Percentiles rank a stretch among this genome's conserved stretches.
Evolutionary conservation across 1,284 basidiomycete genomes (phyloP).

Genomic region (Gymnopus androsaceus): DNA sequence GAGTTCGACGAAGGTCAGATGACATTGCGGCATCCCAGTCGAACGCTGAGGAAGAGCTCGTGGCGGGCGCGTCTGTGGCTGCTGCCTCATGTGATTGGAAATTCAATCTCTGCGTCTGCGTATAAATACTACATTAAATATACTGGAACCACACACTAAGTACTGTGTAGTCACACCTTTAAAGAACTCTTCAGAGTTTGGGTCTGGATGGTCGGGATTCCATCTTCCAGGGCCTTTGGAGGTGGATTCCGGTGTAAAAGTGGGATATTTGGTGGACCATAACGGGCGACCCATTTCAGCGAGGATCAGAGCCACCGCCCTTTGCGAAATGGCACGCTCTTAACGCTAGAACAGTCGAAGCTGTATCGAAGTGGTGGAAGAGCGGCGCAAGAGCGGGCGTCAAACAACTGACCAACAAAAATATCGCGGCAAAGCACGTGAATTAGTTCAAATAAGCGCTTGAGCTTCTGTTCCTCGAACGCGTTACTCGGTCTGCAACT

Average conservation of each 20-base stretch:
- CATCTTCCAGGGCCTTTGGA: slow-evolving; percentile 45
- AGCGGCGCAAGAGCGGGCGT: too few relatives aligned
- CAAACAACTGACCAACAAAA: too few relatives aligned
- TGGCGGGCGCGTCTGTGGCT: background rate
- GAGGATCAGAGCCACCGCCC: background rate
- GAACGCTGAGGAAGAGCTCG: background rate
- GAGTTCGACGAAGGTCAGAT: background rate
- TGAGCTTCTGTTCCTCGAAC: too few relatives aligned
- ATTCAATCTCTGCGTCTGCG: background rate
- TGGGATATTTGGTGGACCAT: background rate
- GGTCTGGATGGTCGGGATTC: slow-evolving; percentile 67
- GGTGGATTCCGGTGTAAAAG: background rate
- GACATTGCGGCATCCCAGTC: background rate
- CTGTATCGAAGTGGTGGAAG: too few relatives aligned
- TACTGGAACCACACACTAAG: too few relatives aligned
- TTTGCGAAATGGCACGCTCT: too few relatives aligned
- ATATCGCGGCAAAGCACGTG: too few relatives aligned
- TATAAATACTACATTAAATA: too few relatives aligned
- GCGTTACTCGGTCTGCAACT: too few relatives aligned
- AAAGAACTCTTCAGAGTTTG: slow-evolving; percentile 80
- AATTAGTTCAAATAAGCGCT: too few relatives aligned
- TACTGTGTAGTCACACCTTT: too few relatives aligned
- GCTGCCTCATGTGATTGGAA: background rate
- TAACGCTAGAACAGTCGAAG: too few relatives aligned
- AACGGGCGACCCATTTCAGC: background rate